Evolutionary conservation across 192 early-diverging fungal genomes (phyloP).

Genomic region (Lunasporangiospora selenospora): DNA sequence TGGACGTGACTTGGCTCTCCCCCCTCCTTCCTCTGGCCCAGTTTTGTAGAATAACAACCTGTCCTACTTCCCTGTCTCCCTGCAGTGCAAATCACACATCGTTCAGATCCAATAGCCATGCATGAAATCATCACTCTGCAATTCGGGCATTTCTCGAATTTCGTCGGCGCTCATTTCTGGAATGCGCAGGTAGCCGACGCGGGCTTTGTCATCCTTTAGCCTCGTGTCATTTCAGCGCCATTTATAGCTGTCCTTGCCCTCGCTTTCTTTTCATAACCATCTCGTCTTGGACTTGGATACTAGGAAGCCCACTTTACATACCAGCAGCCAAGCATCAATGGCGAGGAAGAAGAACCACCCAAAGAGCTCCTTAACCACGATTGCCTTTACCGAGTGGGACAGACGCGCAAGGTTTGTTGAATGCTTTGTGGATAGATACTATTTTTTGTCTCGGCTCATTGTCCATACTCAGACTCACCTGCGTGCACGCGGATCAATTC

Average conservation of each 20-base stretch:
- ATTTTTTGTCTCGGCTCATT: neutral
- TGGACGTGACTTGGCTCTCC: too few species aligned
- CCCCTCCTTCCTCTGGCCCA: too few species aligned
- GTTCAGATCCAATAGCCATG: too few species aligned
- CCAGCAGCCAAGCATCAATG: conserved; percentile 32
- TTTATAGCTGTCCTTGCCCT: neutral
- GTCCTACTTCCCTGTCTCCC: too few species aligned
- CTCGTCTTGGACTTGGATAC: neutral
- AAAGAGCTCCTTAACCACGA: conserved; percentile 61
- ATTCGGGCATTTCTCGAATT: conserved; percentile 87
- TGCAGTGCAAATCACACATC: too few species aligned
- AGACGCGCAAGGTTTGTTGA: conserved; percentile 46
- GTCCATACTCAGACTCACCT: neutral
- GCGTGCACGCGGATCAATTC: too few species aligned
- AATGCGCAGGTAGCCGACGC: conserved; percentile 73
- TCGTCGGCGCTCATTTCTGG: conserved; percentile 93
- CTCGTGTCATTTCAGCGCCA: neutral
- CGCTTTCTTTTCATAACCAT: too few species aligned
- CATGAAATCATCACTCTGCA: conserved; percentile 93
- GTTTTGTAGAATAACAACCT: too few species aligned
- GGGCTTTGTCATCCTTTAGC: conserved; percentile 15
- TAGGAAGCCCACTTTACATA: conserved; percentile 60
- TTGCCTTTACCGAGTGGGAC: conserved; percentile 62
- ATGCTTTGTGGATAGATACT: too few species aligned
- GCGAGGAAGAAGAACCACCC: conserved; percentile 36